These are phyloP conservation scores for Zygoascus tannicola DNA, from an alignment of 805 yeast genomes.

Conservation along the genomic window DNA sequence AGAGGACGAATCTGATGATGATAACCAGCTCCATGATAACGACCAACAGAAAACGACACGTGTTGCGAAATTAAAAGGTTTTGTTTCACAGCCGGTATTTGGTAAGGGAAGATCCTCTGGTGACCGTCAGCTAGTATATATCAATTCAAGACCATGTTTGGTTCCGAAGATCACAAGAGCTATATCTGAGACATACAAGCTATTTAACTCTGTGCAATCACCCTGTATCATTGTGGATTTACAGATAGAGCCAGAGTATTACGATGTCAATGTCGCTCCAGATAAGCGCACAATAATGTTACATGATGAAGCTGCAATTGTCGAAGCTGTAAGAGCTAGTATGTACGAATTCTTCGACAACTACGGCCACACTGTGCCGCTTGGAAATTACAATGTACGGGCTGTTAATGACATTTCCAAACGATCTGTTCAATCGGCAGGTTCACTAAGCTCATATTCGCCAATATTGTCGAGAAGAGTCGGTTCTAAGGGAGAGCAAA, in stretches of 20 bases:
- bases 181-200: slow-evolving; percentile 64
- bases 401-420: too few relatives aligned
- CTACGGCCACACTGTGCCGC: slow-evolving; percentile 32
- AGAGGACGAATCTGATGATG: slow-evolving; percentile 17
- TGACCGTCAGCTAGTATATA: slow-evolving; percentile 67
- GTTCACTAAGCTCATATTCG: too few relatives aligned
- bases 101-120: slow-evolving; percentile 65
- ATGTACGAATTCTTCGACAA: slow-evolving; percentile 39
- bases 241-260: slow-evolving; percentile 34
- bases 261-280: slow-evolving; percentile 87
- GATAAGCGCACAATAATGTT: slow-evolving; percentile 71
- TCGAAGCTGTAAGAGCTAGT: slow-evolving; percentile 47
- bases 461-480: too few relatives aligned
- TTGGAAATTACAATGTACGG: too few relatives aligned
- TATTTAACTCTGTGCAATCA: slow-evolving; percentile 59
- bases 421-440: too few relatives aligned
- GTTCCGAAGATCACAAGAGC: slow-evolving; percentile 47
- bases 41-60: slow-evolving; percentile 18
- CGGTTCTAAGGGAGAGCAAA: too few relatives aligned
- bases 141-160: slow-evolving; percentile 68
- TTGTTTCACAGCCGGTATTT: slow-evolving; percentile 64
- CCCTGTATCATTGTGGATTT: slow-evolving; percentile 66
- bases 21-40: slow-evolving; percentile 9
- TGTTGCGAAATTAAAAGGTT: slow-evolving; percentile 39
- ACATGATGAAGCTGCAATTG: slow-evolving; percentile 53